Conservation (phyloP, 345 rosid genomes). For the Populus ilicifolia region DNA sequence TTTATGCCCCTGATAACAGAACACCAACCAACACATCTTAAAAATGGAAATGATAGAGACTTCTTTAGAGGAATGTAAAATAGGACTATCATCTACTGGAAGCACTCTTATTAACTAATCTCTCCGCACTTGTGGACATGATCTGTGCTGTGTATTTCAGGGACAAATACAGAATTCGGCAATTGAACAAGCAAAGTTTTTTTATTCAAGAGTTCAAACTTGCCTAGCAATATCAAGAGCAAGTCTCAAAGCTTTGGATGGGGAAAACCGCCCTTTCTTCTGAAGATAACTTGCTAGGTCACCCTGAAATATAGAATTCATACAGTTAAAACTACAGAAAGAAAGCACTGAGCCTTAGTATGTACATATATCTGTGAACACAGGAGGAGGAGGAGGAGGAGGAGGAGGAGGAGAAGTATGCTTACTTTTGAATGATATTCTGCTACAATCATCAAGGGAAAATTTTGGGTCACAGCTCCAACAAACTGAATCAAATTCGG, state of each 20-base stretch:
- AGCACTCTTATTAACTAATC: not conserved
- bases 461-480: conserved; percentile 96
- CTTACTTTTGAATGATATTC: conserved; percentile 86
- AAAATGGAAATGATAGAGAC: not conserved
- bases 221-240: conserved; percentile 91
- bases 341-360: not conserved
- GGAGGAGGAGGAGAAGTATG: conserved; percentile 5
- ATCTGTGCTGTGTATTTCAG: not conserved
- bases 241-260: conserved; percentile 70
- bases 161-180: not conserved
- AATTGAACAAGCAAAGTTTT: not conserved
- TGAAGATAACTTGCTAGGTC: conserved; percentile 74
- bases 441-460: conserved; percentile 93
- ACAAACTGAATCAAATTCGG: conserved; percentile 97
- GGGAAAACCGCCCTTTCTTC: conserved; percentile 87
- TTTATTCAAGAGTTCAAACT: conserved; percentile 18
- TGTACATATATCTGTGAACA: not conserved
- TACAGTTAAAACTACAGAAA: not conserved
- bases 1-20: conserved; percentile 60
- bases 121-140: not conserved
- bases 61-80: not conserved
- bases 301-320: conserved; percentile 52
- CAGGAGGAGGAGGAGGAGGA: conserved; percentile 14
- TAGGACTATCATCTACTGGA: not conserved
- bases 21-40: conserved; percentile 18